A percentile compares a stretch with the other conserved stretches of the same genome.
Evolutionary conservation across 2,329 filamentous ascomycete genomes (phyloP).

Genomic region (Exophiala sp.): DNA sequence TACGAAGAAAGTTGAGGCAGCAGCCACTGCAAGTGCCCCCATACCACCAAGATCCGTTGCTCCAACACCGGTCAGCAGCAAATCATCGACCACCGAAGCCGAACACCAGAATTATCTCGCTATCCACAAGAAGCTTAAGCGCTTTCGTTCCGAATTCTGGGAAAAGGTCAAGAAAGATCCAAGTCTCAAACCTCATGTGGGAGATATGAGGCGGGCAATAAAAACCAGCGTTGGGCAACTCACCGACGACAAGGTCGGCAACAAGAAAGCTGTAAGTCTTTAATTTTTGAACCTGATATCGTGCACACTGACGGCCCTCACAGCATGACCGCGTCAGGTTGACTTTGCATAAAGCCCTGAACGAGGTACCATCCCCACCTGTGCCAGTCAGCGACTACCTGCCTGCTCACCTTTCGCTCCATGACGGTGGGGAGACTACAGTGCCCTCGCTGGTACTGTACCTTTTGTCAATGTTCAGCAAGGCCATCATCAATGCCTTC

Average conservation of each 20-base stretch:
- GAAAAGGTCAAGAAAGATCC: slow-evolving; percentile 55
- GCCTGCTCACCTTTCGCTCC: slow-evolving; percentile 37
- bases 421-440: slow-evolving; percentile 19
- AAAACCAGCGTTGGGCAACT: slow-evolving; percentile 71
- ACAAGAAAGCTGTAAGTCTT: slow-evolving; percentile 53
- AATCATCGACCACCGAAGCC: slow-evolving; percentile 36
- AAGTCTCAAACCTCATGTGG: slow-evolving; percentile 62
- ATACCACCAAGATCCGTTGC: background rate
- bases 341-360: slow-evolving; percentile 54
- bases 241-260: slow-evolving; percentile 61
- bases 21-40: slow-evolving; percentile 8
- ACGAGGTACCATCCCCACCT: slow-evolving; percentile 49
- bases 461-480: slow-evolving; percentile 71
- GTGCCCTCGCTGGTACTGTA: slow-evolving; percentile 66
- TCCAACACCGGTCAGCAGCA: background rate
- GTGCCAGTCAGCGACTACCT: slow-evolving; percentile 56
- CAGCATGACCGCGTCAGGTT: slow-evolving; percentile 50
- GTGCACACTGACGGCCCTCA: slow-evolving; percentile 9
- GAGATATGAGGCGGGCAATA: slow-evolving; percentile 69
- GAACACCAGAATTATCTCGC: slow-evolving; percentile 50
- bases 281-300: slow-evolving; percentile 9
- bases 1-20: slow-evolving; percentile 12
- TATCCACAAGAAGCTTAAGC: slow-evolving; percentile 66
- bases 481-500: slow-evolving; percentile 68
- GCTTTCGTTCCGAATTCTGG: slow-evolving; percentile 52